Conservation (phyloP, 116 monocot genomes). For the Trichopus zeylanicus region DNA sequence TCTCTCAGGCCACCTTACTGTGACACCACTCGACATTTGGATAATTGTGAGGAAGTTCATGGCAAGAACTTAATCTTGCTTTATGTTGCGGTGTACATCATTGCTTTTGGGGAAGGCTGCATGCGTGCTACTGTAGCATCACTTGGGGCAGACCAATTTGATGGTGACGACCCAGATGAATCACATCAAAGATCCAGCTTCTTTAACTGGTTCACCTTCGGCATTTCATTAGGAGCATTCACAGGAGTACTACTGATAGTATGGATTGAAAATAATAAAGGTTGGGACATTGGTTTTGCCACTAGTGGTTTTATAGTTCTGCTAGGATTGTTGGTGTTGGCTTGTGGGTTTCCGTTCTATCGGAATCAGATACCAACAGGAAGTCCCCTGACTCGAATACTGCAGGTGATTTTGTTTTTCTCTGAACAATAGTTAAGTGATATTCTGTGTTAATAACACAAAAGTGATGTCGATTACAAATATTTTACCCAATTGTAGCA, state of each 20-base stretch:
- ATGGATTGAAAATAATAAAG: constrained; percentile 31
- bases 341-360: constrained; percentile 27
- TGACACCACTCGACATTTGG: constrained; percentile 10
- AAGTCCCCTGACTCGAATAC: constrained; percentile 42
- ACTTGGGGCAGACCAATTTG: constrained; percentile 54
- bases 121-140: constrained; percentile 30
- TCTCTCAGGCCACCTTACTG: constrained; percentile 32
- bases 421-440: no score
- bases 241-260: constrained; percentile 33
- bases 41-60: constrained; percentile 16
- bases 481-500: no score
- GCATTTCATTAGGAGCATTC: constrained; percentile 27
- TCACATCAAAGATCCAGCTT: constrained; percentile 38
- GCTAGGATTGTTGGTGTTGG: constrained; percentile 18
- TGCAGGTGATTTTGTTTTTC: constrained; percentile 19
- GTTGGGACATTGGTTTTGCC: constrained; percentile 36
- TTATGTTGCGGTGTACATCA: constrained; percentile 26
- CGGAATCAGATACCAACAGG: constrained; percentile 45
- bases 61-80: constrained; percentile 22
- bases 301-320: constrained; percentile 16
- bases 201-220: constrained; percentile 50
- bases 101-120: constrained; percentile 45
- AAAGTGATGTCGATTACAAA: no score
- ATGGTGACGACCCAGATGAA: constrained; percentile 33
- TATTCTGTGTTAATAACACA: no score